Percentiles rank a stretch among this genome's conserved stretches.
Conservation (phyloP, 495 filamentous ascomycete species). For the Lineolata rhizophorae region DNA sequence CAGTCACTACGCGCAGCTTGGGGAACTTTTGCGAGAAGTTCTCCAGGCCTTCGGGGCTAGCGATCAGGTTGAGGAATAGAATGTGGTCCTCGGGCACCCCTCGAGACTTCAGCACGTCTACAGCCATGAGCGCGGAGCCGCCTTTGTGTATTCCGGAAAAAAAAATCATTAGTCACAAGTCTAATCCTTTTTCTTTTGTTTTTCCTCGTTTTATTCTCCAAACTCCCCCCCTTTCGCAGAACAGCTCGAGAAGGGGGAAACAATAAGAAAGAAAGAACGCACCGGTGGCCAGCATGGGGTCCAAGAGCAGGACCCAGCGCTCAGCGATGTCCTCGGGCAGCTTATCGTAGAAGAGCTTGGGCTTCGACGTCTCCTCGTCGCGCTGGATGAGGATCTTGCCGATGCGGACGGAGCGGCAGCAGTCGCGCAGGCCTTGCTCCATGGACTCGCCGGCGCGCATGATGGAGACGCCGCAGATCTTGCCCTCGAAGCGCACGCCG, state of each 20-base stretch:
- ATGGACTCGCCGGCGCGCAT: slow-evolving; percentile 97
- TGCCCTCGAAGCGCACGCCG: slow-evolving; percentile 86
- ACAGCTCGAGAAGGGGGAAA: too few relatives aligned
- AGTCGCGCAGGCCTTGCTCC: slow-evolving; percentile 92
- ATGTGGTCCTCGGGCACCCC: slow-evolving; percentile 92
- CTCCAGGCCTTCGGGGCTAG: slow-evolving; percentile 75
- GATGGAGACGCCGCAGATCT: slow-evolving; percentile 95
- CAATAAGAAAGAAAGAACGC: too few relatives aligned
- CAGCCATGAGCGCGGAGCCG: slow-evolving; percentile 89
- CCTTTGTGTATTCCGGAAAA: slow-evolving; percentile 27
- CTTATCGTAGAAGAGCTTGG: slow-evolving; percentile 92
- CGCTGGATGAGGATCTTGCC: slow-evolving; percentile 96
- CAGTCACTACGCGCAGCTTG: slow-evolving; percentile 83
- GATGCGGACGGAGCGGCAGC: slow-evolving; percentile 87
- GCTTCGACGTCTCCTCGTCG: slow-evolving; percentile 83
- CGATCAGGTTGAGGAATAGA: slow-evolving; percentile 87
- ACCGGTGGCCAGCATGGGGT: slow-evolving; percentile 98
- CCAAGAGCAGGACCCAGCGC: slow-evolving; percentile 83
- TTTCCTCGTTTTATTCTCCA: too few relatives aligned
- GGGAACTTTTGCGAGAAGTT: slow-evolving; percentile 83
- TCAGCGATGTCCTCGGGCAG: slow-evolving; percentile 81
- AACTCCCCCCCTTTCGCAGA: too few relatives aligned
- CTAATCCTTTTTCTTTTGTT: too few relatives aligned
- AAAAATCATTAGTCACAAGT: too few relatives aligned
- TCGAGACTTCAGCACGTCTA: slow-evolving; percentile 67